Conservation (phyloP, 768 basidiomycete genomes). For the Lenzites betulinus region DNA sequence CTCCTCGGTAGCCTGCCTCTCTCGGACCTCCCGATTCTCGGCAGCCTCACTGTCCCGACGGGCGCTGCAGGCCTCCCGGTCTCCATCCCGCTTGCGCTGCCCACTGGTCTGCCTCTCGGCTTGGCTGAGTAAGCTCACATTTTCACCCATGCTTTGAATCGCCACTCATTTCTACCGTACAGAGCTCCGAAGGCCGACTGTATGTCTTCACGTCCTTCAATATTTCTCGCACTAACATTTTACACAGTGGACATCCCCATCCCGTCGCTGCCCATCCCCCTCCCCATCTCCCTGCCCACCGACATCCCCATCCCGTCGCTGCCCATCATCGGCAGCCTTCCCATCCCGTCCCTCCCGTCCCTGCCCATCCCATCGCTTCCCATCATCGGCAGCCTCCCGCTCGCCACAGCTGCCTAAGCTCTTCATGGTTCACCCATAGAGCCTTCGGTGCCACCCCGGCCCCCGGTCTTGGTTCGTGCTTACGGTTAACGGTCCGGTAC, state of each 20-base stretch:
- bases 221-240: too few relatives aligned
- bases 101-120: background rate
- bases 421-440: background rate
- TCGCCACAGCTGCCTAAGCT: too few relatives aligned
- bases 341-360: constrained; percentile 3
- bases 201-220: too few relatives aligned
- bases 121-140: background rate
- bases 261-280: background rate
- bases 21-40: background rate
- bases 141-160: background rate
- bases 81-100: background rate
- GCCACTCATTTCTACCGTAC: too few relatives aligned
- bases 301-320: background rate
- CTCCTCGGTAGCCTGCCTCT: background rate
- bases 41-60: background rate
- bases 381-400: background rate
- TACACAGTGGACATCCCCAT: background rate
- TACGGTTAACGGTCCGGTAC: background rate
- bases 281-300: background rate
- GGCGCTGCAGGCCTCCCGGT: background rate
- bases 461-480: background rate
- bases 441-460: background rate
- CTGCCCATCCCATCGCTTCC: constrained; percentile 1
- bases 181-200: too few relatives aligned
- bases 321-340: background rate